These are phyloP conservation scores for Coemansia sp. DNA, from an alignment of 192 early-diverging fungal genomes.

Conservation along the genomic window DNA sequence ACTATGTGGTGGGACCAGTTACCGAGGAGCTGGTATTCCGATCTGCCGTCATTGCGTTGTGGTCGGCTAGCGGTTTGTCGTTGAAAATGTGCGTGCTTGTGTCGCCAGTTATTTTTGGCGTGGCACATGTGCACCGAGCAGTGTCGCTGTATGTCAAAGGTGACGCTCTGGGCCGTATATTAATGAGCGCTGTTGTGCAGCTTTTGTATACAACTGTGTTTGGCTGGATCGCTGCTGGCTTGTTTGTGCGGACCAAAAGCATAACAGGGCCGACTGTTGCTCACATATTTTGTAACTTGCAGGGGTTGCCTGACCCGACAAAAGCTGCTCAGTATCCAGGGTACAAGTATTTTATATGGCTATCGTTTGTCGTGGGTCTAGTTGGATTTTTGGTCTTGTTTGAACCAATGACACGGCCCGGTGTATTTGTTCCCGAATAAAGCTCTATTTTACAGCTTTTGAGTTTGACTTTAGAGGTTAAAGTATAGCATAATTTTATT, in stretches of 20 bases:
- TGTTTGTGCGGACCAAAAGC: constrained; percentile 28
- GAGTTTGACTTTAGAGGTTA: neutral
- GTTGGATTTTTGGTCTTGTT: constrained; percentile 26
- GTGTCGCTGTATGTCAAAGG: neutral
- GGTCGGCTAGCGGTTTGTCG: constrained; percentile 12
- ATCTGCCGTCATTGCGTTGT: constrained; percentile 26
- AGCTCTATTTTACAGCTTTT: too few relatives aligned
- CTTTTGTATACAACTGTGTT: constrained; percentile 41
- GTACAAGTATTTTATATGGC: constrained; percentile 23
- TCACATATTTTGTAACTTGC: constrained; percentile 37
- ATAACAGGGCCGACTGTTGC: constrained; percentile 27
- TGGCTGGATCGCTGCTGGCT: constrained; percentile 38
- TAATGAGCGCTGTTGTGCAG: constrained; percentile 21
- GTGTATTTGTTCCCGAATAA: constrained; percentile 16
- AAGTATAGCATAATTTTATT: neutral
- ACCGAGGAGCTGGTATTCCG: constrained; percentile 52
- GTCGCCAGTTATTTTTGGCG: constrained; percentile 44
- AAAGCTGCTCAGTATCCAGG: neutral
- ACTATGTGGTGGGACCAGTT: constrained; percentile 32
- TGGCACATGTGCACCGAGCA: constrained; percentile 45
- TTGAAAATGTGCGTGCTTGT: constrained; percentile 4
- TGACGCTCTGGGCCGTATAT: neutral
- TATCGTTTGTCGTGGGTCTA: constrained; percentile 24
- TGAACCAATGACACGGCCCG: constrained; percentile 48
- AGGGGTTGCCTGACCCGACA: constrained; percentile 25